Conservation (phyloP, 2,329 filamentous ascomycete species). For the Myriosclerotinia duriaeana region DNA sequence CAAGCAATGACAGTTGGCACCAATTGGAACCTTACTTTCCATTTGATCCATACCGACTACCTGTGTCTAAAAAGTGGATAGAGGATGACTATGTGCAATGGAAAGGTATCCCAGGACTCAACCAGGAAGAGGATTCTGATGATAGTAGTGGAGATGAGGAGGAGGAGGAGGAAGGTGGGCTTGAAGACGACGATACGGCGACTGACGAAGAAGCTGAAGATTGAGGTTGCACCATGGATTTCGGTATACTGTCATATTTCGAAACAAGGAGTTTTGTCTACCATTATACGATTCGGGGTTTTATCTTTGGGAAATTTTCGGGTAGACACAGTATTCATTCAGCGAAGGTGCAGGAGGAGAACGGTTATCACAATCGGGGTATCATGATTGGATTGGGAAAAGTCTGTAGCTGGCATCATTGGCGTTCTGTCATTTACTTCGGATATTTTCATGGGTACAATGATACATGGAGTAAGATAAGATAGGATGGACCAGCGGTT, state of each 20-base stretch:
- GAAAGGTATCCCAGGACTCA: slow-evolving; percentile 70
- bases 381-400: slow-evolving; percentile 2
- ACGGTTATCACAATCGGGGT: neutral
- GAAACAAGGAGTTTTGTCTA: slow-evolving; percentile 6
- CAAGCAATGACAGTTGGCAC: slow-evolving; percentile 72
- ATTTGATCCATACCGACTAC: slow-evolving; percentile 93
- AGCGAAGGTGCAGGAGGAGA: slow-evolving; percentile 6
- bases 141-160: slow-evolving; percentile 47
- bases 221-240: slow-evolving; percentile 22
- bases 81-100: slow-evolving; percentile 81
- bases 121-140: slow-evolving; percentile 56
- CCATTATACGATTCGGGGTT: slow-evolving; percentile 8
- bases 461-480: neutral
- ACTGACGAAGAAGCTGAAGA: slow-evolving; percentile 36
- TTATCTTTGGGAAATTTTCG: neutral
- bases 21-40: slow-evolving; percentile 95
- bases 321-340: slow-evolving; percentile 4
- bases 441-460: neutral
- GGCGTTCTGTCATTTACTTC: neutral
- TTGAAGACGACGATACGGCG: slow-evolving; percentile 32
- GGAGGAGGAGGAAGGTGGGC: slow-evolving; percentile 27
- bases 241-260: neutral
- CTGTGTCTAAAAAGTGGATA: slow-evolving; percentile 83
- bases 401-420: slow-evolving; percentile 5
- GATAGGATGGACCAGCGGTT: neutral